A percentile compares a stretch with the other conserved stretches of the same genome.
Evolutionary conservation across 106 monocot species (phyloP).

Genomic region (Amphibolis antarctica): DNA sequence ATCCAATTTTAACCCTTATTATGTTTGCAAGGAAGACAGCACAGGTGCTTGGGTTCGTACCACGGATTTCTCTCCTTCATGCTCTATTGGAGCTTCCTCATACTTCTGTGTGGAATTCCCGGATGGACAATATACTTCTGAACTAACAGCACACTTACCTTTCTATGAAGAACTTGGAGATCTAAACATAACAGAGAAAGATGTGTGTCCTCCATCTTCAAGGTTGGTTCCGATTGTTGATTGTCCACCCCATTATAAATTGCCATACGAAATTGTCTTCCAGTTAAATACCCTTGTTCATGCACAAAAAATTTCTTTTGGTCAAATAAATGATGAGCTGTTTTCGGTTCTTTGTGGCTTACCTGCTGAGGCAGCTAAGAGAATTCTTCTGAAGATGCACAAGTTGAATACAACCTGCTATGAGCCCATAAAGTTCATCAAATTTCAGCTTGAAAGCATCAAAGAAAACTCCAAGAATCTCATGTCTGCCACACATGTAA

Average conservation of each 20-base stretch:
- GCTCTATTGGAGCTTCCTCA: slow-evolving; percentile 52
- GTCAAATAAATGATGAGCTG: slow-evolving; percentile 36
- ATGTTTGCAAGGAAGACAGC: slow-evolving; percentile 47
- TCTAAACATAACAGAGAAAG: slow-evolving; percentile 20
- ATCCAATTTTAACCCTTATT: slow-evolving; percentile 35
- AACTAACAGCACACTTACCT: slow-evolving; percentile 41
- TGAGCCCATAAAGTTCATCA: slow-evolving; percentile 58
- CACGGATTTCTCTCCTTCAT: slow-evolving; percentile 52
- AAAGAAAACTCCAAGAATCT: neutral
- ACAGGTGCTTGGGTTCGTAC: slow-evolving; percentile 65
- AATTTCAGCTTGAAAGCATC: slow-evolving; percentile 20
- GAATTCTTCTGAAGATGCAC: slow-evolving; percentile 51
- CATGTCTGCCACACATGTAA: neutral
- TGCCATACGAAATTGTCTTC: slow-evolving; percentile 66
- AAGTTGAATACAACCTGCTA: slow-evolving; percentile 53
- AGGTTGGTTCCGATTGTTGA: slow-evolving; percentile 51
- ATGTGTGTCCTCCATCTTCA: slow-evolving; percentile 13
- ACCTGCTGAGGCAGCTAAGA: slow-evolving; percentile 24
- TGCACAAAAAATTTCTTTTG: slow-evolving; percentile 52
- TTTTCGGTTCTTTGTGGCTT: slow-evolving; percentile 41
- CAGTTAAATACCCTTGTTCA: slow-evolving; percentile 91
- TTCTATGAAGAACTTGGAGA: slow-evolving; percentile 38
- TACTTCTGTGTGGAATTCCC: slow-evolving; percentile 43
- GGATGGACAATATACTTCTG: slow-evolving; percentile 19
- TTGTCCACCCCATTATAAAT: slow-evolving; percentile 14